phyloP scores from a whole-genome alignment of 163 green algal genomes.

The Chlorella variabilis region DNA sequence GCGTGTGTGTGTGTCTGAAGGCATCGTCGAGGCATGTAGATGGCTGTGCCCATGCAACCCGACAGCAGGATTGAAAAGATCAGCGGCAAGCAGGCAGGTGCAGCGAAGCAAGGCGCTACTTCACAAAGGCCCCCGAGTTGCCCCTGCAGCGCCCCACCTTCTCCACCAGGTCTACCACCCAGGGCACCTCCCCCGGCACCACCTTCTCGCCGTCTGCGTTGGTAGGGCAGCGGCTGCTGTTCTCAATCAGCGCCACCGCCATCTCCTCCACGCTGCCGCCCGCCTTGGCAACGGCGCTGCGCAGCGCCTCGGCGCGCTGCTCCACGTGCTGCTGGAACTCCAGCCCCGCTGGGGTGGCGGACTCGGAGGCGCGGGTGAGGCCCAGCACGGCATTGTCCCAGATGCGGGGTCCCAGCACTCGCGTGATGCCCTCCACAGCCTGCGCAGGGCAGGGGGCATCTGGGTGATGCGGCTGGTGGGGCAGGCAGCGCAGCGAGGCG shows the following conservation, averaged over 20 bases:
- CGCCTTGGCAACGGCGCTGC: conserved; percentile 43
- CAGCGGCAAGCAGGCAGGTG: too few relatives aligned
- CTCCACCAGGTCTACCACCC: conserved; percentile 56
- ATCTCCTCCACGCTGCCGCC: conserved; percentile 30
- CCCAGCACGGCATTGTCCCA: conserved; percentile 68
- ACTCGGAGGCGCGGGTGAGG: conserved; percentile 60
- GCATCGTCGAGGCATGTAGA: too few relatives aligned
- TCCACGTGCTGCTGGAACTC: conserved; percentile 62
- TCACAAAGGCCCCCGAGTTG: background rate
- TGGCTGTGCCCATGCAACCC: too few relatives aligned
- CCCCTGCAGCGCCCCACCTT: conserved; percentile 10
- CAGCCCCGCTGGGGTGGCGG: conserved; percentile 43
- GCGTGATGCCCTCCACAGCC: conserved; percentile 55
- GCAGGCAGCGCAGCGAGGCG: too few relatives aligned
- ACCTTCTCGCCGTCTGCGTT: conserved; percentile 70
- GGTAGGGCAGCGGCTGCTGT: conserved; percentile 68
- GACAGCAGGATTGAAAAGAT: too few relatives aligned
- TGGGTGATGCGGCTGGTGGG: too few relatives aligned
- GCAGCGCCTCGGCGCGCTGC: conserved; percentile 46
- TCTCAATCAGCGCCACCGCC: conserved; percentile 70
- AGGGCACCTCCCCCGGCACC: conserved; percentile 47
- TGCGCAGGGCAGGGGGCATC: conserved; percentile 8
- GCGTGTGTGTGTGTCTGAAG: too few relatives aligned
- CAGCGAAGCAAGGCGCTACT: background rate
- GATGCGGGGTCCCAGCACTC: conserved; percentile 55